phyloP scores from a whole-genome alignment of 2,329 filamentous ascomycete genomes.

The Cladosporium austrohemisphaericum region DNA sequence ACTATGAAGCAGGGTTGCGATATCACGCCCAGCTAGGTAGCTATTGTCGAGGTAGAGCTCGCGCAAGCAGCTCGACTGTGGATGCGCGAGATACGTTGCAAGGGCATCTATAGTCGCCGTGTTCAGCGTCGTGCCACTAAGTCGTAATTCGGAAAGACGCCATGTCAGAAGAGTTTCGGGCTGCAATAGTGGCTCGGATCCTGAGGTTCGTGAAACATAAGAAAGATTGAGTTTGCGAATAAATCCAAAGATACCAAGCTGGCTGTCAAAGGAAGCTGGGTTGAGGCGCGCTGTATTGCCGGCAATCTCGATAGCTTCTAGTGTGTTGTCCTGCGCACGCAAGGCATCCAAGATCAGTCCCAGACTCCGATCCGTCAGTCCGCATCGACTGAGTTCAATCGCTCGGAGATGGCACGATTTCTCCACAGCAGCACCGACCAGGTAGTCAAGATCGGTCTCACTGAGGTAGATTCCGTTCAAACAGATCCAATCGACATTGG shows the following conservation, averaged over 20 bases:
- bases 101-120: slow-evolving; percentile 62
- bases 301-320: slow-evolving; percentile 65
- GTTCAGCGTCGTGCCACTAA: slow-evolving; percentile 63
- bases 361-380: slow-evolving; percentile 54
- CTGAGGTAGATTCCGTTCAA: slow-evolving; percentile 67
- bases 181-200: slow-evolving; percentile 60
- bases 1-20: slow-evolving; percentile 62
- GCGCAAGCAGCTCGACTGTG: slow-evolving; percentile 55
- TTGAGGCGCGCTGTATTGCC: slow-evolving; percentile 63
- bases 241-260: slow-evolving; percentile 63
- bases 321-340: slow-evolving; percentile 60
- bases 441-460: slow-evolving; percentile 64
- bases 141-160: slow-evolving; percentile 61
- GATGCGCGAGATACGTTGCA: slow-evolving; percentile 53
- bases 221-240: slow-evolving; percentile 65
- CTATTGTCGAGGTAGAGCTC: slow-evolving; percentile 65
- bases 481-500: slow-evolving; percentile 67
- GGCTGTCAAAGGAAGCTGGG: slow-evolving; percentile 61
- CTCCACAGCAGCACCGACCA: slow-evolving; percentile 66
- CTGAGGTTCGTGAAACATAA: slow-evolving; percentile 60
- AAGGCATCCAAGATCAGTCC: slow-evolving; percentile 62
- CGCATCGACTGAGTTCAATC: slow-evolving; percentile 63
- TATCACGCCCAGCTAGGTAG: slow-evolving; percentile 60
- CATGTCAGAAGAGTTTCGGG: slow-evolving; percentile 64
- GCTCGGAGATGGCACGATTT: slow-evolving; percentile 62